Conservation (phyloP, 805 yeast species). For the Torulaspora delbrueckii region DNA sequence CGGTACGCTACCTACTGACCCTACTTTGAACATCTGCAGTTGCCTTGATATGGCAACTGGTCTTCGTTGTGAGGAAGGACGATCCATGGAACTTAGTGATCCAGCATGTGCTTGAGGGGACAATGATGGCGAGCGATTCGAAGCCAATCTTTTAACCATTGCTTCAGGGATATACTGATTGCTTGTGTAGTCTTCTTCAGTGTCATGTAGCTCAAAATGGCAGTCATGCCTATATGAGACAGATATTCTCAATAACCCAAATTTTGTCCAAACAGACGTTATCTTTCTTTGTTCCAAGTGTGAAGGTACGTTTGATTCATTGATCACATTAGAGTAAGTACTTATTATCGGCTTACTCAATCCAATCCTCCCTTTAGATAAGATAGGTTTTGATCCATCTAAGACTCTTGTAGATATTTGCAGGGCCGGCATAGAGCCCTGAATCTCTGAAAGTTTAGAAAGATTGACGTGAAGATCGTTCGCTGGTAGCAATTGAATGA, state of each 20-base stretch:
- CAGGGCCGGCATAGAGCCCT: slow-evolving; percentile 34
- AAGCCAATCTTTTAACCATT: slow-evolving; percentile 9
- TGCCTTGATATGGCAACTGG: slow-evolving; percentile 24
- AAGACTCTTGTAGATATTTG: slow-evolving; percentile 55
- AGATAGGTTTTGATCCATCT: slow-evolving; percentile 74
- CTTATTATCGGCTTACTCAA: slow-evolving; percentile 60
- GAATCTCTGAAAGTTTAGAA: slow-evolving; percentile 35
- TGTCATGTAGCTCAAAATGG: slow-evolving; percentile 48
- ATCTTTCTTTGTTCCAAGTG: slow-evolving; percentile 61
- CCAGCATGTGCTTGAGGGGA: slow-evolving; percentile 25
- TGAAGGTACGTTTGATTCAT: slow-evolving; percentile 38
- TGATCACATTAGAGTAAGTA: slow-evolving; percentile 32
- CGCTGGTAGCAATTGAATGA: slow-evolving; percentile 65
- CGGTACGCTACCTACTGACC: slow-evolving; percentile 34
- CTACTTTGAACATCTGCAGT: slow-evolving; percentile 37
- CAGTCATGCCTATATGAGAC: slow-evolving; percentile 75
- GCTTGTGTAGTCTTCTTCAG: slow-evolving; percentile 7
- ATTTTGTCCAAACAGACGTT: slow-evolving; percentile 66
- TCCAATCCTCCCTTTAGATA: slow-evolving; percentile 81
- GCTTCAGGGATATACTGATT: slow-evolving; percentile 9
- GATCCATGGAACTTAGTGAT: slow-evolving; percentile 17
- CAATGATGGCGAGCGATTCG: slow-evolving; percentile 22
- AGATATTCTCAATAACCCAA: slow-evolving; percentile 68
- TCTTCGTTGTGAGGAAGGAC: slow-evolving; percentile 21
- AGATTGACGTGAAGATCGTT: slow-evolving; percentile 51